These are phyloP conservation scores for Ceratorhiza oryzae-sativae DNA, from an alignment of 1,284 basidiomycete genomes.

Conservation along the genomic window DNA sequence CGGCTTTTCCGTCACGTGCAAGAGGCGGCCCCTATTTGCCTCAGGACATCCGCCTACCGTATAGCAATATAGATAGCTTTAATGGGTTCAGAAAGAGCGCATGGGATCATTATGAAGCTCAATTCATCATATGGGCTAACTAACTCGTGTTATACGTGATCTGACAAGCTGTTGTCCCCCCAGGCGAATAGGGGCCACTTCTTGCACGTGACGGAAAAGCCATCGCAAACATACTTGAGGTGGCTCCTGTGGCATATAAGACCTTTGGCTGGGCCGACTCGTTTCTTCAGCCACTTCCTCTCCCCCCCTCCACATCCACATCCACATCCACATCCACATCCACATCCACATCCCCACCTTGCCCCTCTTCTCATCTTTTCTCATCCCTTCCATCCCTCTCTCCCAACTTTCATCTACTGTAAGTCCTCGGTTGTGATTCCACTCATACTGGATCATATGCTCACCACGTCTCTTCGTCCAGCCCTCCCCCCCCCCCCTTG, in stretches of 20 bases:
- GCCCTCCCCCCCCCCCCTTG: background rate
- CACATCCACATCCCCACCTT: background rate
- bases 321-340: background rate
- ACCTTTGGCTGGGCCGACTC: background rate
- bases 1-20: background rate
- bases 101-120: too few relatives aligned
- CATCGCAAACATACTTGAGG: background rate
- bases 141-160: too few relatives aligned
- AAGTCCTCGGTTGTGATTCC: too few relatives aligned
- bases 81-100: too few relatives aligned
- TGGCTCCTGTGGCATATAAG: background rate
- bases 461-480: background rate
- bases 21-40: constrained; percentile 14
- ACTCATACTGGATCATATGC: too few relatives aligned
- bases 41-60: background rate
- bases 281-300: background rate
- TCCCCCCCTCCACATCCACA: background rate
- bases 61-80: too few relatives aligned
- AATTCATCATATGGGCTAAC: too few relatives aligned
- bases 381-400: too few relatives aligned
- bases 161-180: background rate
- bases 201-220: background rate
- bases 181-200: background rate
- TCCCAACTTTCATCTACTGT: too few relatives aligned
- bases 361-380: background rate